phyloP scores from a whole-genome alignment of 139 green algal genomes.

The Edaphochlamys debaryana region DNA sequence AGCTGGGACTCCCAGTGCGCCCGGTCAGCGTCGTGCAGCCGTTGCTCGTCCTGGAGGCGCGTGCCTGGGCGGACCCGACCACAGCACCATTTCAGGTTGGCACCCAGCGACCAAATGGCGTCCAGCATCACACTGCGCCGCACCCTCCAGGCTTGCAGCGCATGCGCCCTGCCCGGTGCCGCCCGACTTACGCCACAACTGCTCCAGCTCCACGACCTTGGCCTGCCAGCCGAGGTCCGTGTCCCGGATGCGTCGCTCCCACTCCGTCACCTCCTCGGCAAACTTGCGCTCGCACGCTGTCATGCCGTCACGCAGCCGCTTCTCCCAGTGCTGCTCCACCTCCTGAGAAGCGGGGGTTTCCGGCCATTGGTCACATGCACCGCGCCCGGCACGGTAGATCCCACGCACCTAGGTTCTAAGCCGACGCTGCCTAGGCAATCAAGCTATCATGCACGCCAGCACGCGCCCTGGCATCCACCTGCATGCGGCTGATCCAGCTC shows the following conservation, averaged over 20 bases:
- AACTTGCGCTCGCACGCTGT: constrained; percentile 54
- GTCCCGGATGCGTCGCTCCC: constrained; percentile 47
- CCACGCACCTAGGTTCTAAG: too few relatives aligned
- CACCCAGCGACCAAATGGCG: too few relatives aligned
- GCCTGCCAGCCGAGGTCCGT: constrained; percentile 44
- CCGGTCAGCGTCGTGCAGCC: constrained; percentile 21
- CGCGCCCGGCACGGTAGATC: too few relatives aligned
- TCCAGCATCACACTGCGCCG: too few relatives aligned
- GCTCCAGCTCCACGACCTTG: constrained; percentile 51
- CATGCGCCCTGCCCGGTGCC: too few relatives aligned
- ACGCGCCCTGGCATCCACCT: too few relatives aligned
- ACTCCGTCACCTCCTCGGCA: constrained; percentile 46
- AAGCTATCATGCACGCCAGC: too few relatives aligned
- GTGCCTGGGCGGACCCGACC: background rate
- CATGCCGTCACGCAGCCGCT: constrained; percentile 51
- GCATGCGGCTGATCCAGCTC: constrained; percentile 38
- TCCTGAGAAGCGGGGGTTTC: too few relatives aligned
- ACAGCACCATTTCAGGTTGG: too few relatives aligned
- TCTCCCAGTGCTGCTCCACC: constrained; percentile 58
- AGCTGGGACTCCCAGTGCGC: constrained; percentile 39
- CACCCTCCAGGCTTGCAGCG: too few relatives aligned
- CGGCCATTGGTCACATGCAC: too few relatives aligned
- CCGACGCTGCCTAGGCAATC: too few relatives aligned
- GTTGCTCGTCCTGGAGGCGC: constrained; percentile 25
- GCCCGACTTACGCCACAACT: constrained; percentile 41